These are phyloP conservation scores for Acacia melanoxylon DNA, from an alignment of 306 rosid genomes.

Conservation along the genomic window DNA sequence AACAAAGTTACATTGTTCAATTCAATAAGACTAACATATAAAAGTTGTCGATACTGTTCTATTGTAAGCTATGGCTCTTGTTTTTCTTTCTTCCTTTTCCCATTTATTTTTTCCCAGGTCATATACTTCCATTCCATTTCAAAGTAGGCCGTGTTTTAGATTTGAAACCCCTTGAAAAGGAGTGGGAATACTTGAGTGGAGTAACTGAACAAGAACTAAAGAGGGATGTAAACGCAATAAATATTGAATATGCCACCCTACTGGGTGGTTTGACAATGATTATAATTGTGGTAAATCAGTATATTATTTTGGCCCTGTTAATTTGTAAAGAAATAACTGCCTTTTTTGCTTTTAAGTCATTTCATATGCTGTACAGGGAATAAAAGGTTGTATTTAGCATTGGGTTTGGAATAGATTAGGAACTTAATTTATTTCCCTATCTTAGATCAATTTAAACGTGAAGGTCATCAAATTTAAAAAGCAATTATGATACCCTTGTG, in stretches of 20 bases:
- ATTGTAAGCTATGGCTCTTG: background rate
- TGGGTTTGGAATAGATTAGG: slow-evolving; percentile 2
- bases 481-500: background rate
- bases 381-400: background rate
- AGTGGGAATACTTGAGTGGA: background rate
- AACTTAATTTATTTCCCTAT: background rate
- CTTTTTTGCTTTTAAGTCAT: background rate
- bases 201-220: background rate
- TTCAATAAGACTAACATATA: background rate
- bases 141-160: background rate
- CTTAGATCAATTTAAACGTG: slow-evolving; percentile 18
- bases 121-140: background rate
- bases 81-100: background rate
- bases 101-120: too few species aligned
- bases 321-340: background rate
- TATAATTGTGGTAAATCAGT: background rate
- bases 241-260: background rate
- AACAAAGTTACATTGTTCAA: background rate
- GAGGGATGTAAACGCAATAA: background rate
- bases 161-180: background rate
- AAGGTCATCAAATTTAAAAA: slow-evolving; percentile 1
- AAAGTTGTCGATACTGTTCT: background rate
- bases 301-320: background rate
- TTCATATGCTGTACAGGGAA: background rate
- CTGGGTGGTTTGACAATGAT: background rate